These are phyloP conservation scores for Verbena officinalis DNA, from an alignment of 257 asterid species.

Conservation along the genomic window DNA sequence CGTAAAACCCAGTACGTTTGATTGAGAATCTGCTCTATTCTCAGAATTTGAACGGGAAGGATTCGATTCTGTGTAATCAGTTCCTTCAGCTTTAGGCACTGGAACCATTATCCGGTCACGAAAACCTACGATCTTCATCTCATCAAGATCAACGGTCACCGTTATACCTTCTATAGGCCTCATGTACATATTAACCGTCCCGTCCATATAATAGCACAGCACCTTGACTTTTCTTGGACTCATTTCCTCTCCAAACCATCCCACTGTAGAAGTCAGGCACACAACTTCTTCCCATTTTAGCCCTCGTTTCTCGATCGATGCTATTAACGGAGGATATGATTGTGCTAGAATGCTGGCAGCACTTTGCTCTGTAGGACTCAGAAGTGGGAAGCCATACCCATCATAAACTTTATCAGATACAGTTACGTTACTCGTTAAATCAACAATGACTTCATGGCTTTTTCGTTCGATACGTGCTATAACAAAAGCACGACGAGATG, in stretches of 20 bases:
- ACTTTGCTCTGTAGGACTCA: constrained; percentile 41
- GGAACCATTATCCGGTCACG: constrained; percentile 53
- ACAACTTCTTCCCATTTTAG: constrained; percentile 55
- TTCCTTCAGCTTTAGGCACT: constrained; percentile 64
- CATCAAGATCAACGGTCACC: constrained; percentile 63
- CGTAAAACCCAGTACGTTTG: constrained; percentile 39
- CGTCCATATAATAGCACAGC: constrained; percentile 64
- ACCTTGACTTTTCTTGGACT: constrained; percentile 49
- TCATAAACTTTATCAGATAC: constrained; percentile 37
- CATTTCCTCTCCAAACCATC: constrained; percentile 69
- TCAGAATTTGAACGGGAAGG: neutral
- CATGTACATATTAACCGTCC: constrained; percentile 65
- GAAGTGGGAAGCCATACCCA: constrained; percentile 65
- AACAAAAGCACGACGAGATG: constrained; percentile 51
- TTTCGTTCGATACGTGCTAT: constrained; percentile 36
- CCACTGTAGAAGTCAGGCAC: constrained; percentile 48
- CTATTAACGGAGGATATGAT: constrained; percentile 45
- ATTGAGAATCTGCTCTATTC: constrained; percentile 21
- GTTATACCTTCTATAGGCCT: constrained; percentile 77
- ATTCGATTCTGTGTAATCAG: constrained; percentile 44
- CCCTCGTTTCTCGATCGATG: constrained; percentile 56
- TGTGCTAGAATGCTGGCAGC: constrained; percentile 45
- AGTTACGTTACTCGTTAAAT: constrained; percentile 34
- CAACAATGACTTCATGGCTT: constrained; percentile 54
- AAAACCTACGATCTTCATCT: constrained; percentile 48